Evolutionary conservation across 768 basidiomycete genomes (phyloP), one percentile per base, ranked within the genome.

Genomic region (Mycena alexandri): DNA sequence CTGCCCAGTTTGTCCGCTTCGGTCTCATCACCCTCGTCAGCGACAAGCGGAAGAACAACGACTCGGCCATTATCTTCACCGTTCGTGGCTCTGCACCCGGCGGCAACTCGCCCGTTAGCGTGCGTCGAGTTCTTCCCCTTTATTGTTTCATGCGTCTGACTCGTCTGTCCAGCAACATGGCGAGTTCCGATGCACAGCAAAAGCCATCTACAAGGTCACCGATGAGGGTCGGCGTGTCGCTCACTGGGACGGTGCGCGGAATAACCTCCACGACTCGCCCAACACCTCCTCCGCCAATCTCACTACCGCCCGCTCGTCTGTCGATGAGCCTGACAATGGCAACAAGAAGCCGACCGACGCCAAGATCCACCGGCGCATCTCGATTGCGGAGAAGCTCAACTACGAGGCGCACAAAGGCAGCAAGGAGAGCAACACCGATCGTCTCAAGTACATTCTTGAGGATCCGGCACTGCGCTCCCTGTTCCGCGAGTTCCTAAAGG

Each of bases 1-100:
- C 94, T 3, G 98, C 96, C 5, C 98, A 99, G 77, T 98, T 99
- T 74, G 96, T 98, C 51, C 90, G 98, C 58, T 98, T 96, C 74
- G 94, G 95, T 44, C 89, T 97, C 69, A 92, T 99, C 79, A 81
- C 83, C 3, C 84, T 99, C 47, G 94, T 97, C 67, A 93, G 92
- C 81, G 94, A 95, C 79, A 95, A 93, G 84, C 86, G 94, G 71
- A 94, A 93, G 82, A 93, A 91, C 74, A 94, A 93, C 69, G 94
- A 95, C 74, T 94, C 94, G 29, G 94, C 94, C 22, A 94, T 95
- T 81, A 95, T 95, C 76, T 95, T 95, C 81, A 95, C 93, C 29
- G 94, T 95, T 25, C 89, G 94, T 70, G 94, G 94, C 8, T 89
- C 90, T 48, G 86, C 92, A 34, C 91, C 90, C 25, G 87, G 89